Evolutionary conservation across 2,329 filamentous ascomycete genomes (phyloP).

Genomic region (Colletotrichum tropicicola): DNA sequence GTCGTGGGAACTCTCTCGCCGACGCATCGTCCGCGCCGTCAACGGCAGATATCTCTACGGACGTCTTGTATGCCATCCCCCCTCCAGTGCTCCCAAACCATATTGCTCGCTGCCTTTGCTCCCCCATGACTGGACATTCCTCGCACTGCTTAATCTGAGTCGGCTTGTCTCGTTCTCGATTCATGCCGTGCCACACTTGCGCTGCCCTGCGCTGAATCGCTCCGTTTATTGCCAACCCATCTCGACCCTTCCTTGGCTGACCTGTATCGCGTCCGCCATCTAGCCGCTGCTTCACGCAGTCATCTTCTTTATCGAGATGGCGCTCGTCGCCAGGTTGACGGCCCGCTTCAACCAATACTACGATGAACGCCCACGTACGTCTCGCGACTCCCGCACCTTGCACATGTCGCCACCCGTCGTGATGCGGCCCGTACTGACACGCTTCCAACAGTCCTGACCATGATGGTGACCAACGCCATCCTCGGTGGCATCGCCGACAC

Average conservation of each 20-base stretch:
- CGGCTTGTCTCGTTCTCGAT: background rate
- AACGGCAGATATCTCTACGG: slow-evolving; percentile 80
- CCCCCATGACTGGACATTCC: slow-evolving; percentile 2
- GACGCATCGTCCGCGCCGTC: slow-evolving; percentile 70
- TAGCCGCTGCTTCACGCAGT: slow-evolving; percentile 89
- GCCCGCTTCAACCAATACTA: slow-evolving; percentile 95
- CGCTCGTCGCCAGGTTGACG: slow-evolving; percentile 81
- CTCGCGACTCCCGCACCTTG: background rate
- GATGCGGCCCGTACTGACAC: slow-evolving; percentile 1
- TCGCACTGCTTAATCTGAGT: slow-evolving; percentile 4
- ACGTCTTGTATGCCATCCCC: slow-evolving; percentile 68
- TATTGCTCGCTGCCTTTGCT: background rate
- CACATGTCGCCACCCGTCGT: background rate
- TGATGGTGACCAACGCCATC: slow-evolving; percentile 98
- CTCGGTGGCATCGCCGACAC: slow-evolving; percentile 96
- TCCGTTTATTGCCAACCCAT: background rate
- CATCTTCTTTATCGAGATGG: slow-evolving; percentile 89
- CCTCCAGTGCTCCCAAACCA: slow-evolving; percentile 16
- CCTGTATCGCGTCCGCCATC: background rate
- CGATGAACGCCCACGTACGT: slow-evolving; percentile 82
- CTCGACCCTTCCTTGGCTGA: slow-evolving; percentile 1
- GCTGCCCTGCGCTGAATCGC: background rate
- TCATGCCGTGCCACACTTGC: background rate
- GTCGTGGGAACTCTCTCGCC: slow-evolving; percentile 66
- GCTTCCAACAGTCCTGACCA: slow-evolving; percentile 79